Evolutionary conservation across 2,329 filamentous ascomycete species (phyloP).

Genomic region (Paraphaeosphaeria sporulosa): DNA sequence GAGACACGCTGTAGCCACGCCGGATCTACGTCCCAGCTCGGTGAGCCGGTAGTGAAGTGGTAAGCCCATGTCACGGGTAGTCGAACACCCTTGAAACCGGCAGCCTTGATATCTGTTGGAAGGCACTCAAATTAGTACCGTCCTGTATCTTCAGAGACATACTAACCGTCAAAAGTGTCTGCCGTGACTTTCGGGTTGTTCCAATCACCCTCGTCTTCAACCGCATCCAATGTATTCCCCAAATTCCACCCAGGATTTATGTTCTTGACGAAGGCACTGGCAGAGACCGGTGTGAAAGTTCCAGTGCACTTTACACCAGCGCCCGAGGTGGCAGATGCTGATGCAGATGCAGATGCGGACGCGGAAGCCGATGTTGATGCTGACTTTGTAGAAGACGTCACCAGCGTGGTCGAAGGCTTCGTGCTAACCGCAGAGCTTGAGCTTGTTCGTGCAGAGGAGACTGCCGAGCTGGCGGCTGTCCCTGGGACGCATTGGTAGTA

Average conservation of each 20-base stretch:
- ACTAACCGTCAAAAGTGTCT: constrained; percentile 55
- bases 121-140: background rate
- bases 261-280: constrained; percentile 55
- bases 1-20: constrained; percentile 65
- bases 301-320: constrained; percentile 48
- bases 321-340: constrained; percentile 12
- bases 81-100: constrained; percentile 66
- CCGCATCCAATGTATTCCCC: constrained; percentile 67
- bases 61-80: constrained; percentile 68
- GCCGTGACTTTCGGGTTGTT: constrained; percentile 62
- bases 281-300: constrained; percentile 56
- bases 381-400: constrained; percentile 9
- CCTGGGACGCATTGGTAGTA: constrained; percentile 22
- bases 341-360: background rate
- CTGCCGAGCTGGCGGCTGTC: constrained; percentile 5
- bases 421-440: background rate
- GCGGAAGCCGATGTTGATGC: constrained; percentile 2
- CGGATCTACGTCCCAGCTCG: constrained; percentile 62
- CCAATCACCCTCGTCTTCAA: constrained; percentile 65
- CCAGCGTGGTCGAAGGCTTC: constrained; percentile 1
- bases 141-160: background rate
- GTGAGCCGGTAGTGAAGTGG: constrained; percentile 61
- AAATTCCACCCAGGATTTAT: constrained; percentile 67
- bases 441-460: constrained; percentile 2
- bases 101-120: constrained; percentile 52